A percentile compares a stretch with the other conserved stretches of the same genome.
These are phyloP conservation scores for Gardenia jasminoides DNA, from an alignment of 257 asterid species.

Conservation along the genomic window DNA sequence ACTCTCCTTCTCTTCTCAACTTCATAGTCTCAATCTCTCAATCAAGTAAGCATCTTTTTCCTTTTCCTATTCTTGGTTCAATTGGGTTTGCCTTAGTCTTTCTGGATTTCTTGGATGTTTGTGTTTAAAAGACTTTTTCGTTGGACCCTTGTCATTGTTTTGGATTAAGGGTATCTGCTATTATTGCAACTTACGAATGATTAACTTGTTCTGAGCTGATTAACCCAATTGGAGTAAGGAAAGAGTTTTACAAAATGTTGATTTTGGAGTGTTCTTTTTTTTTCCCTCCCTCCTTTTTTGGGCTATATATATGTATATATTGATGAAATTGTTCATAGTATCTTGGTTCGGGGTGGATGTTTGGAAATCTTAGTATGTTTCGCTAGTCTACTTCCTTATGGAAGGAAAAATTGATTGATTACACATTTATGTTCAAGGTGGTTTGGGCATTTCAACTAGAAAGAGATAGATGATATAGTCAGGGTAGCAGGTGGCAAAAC, in stretches of 20 bases:
- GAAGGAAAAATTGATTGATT: not conserved
- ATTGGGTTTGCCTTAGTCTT: not conserved
- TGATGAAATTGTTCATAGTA: not conserved
- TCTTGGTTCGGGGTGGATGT: not conserved
- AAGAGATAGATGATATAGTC: not conserved
- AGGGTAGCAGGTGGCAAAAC: not conserved
- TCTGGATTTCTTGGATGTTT: not conserved
- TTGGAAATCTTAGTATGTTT: not conserved
- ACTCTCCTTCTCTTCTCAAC: slow-evolving; percentile 52
- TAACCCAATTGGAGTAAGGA: not conserved
- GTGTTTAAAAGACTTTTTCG: not conserved
- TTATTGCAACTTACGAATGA: not conserved
- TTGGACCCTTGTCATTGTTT: not conserved
- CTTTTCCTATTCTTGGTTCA: not conserved
- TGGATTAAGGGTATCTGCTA: not conserved
- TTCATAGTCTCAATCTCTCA: slow-evolving; percentile 25
- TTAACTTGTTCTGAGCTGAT: not conserved
- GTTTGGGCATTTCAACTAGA: not conserved
- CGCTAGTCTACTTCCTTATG: not conserved
- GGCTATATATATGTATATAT: not conserved
- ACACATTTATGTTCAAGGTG: not conserved
- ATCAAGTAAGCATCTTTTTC: slow-evolving; percentile 40
- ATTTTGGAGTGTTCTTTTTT: not conserved
- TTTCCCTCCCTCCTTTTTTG: too few species aligned
- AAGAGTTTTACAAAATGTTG: not conserved